A percentile compares a stretch with the other conserved stretches of the same genome.
Evolutionary conservation across 108 stramenopile species (phyloP).

Genomic region (Mediolabrus comicus): DNA sequence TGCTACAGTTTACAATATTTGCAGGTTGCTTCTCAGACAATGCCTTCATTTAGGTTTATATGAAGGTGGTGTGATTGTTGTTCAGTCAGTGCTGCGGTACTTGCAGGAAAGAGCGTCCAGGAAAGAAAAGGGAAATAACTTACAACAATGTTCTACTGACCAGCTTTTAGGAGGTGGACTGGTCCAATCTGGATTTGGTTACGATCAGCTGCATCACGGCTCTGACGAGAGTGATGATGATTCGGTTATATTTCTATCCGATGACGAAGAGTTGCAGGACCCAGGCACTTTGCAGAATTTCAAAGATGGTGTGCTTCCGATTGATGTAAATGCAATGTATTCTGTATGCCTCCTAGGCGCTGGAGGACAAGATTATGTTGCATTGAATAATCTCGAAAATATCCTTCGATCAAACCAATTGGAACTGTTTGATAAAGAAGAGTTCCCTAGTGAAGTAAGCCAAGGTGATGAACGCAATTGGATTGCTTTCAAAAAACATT

Average conservation of each 20-base stretch:
- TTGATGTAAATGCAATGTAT: constrained; percentile 62
- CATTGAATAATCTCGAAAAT: constrained; percentile 58
- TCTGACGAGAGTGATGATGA: constrained; percentile 47
- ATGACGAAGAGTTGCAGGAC: constrained; percentile 61
- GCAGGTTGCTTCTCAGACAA: constrained; percentile 66
- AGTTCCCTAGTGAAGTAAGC: constrained; percentile 2
- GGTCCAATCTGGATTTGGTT: constrained; percentile 39
- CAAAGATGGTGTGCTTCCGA: constrained; percentile 59
- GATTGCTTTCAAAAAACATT: constrained; percentile 50
- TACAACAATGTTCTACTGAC: constrained; percentile 19
- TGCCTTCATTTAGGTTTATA: constrained; percentile 56
- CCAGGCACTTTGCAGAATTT: constrained; percentile 45
- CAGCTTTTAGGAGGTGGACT: constrained; percentile 14
- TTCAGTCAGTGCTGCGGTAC: constrained; percentile 64
- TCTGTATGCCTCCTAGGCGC: constrained; percentile 60
- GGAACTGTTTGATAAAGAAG: constrained; percentile 9
- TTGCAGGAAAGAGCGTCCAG: constrained; percentile 58
- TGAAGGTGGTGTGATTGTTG: constrained; percentile 61
- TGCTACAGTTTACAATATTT: constrained; percentile 66
- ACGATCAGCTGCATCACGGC: constrained; percentile 51
- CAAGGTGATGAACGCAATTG: constrained; percentile 42
- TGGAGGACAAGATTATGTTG: constrained; percentile 67
- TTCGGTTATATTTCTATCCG: constrained; percentile 43
- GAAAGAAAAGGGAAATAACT: constrained; percentile 24
- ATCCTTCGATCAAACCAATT: constrained; percentile 42